Evolutionary conservation across 495 filamentous ascomycete genomes (phyloP), one percentile per base, ranked within the genome.

Genomic region (Penicillium dipodomyicola): DNA sequence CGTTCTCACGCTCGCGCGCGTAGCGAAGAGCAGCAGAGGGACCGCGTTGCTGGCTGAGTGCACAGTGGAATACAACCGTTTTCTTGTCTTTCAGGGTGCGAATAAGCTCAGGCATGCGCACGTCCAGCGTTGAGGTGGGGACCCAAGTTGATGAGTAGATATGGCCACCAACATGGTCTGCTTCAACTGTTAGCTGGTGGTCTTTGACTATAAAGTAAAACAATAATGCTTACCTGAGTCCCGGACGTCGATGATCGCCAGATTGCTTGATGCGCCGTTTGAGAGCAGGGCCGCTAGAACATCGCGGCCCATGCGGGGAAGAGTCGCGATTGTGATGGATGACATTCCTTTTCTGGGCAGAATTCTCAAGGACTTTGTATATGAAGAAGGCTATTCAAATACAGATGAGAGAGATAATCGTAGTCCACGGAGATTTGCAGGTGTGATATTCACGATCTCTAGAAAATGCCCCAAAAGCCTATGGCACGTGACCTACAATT

Each of bases 141-240:
- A 89, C 80, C 77, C 96, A 89, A 33, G 79, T 80, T 19, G 87
- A 89, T 35, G 74, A 69, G 48, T 52, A 56, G 56, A 98, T 98
- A 77, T 98, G 94, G 56, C 94, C 94, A 64, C 94, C 94, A 52
- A 97, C 80, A 75, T 95, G 87, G 67, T 98, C 94, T 90, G 55
- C 44, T 23, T 32, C 5, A 33, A 22, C 17, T 20, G 15, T 56
- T n/a, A 48, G 11, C 12, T 15, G 6, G 15, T 48, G 22, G 0
- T 3, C 1, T 10, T 17, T 0, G 14, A 1, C 0, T 39, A 8
- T 14, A 22, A 1, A 14, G 6, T 5, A n/a, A n/a, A 41, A 41
- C 10, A 17, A 8, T 52, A 17, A 40, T 14, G 22, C 52, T 43
- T 58, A 88, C 87, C 87, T 46, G 84, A 84, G 72, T 94, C 93